These are phyloP conservation scores for Neophaeococcomyces aloes DNA, from an alignment of 2,329 filamentous ascomycete genomes.

Conservation along the genomic window DNA sequence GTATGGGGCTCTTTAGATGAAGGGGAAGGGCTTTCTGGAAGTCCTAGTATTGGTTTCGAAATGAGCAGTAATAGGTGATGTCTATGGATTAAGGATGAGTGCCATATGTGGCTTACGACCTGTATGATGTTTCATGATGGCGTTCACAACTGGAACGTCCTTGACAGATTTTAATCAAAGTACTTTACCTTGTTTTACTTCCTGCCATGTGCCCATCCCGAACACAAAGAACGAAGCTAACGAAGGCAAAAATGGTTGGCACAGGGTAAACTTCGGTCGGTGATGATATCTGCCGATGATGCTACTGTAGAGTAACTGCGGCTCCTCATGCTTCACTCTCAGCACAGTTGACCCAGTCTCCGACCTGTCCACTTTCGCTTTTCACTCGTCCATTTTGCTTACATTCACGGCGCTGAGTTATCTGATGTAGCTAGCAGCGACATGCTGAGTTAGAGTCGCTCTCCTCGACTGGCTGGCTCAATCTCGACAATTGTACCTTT, in stretches of 20 bases:
- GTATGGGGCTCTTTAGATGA: constrained; percentile 3
- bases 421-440: not conserved
- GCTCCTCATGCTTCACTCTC: too few species aligned
- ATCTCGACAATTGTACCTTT: not conserved
- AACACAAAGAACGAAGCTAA: too few species aligned
- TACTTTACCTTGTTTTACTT: too few species aligned
- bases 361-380: not conserved
- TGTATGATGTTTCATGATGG: not conserved
- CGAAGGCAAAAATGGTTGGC: too few species aligned
- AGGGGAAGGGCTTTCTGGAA: constrained; percentile 3
- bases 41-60: not conserved
- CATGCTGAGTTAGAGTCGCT: constrained; percentile 1
- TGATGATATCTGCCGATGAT: too few species aligned
- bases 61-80: not conserved
- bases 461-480: not conserved
- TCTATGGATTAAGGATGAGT: not conserved
- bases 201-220: too few species aligned
- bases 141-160: too few species aligned
- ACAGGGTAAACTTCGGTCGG: too few species aligned
- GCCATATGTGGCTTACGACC: constrained; percentile 2
- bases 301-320: too few species aligned
- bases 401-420: not conserved
- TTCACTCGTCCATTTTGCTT: not conserved
- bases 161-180: too few species aligned
- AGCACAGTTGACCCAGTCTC: too few species aligned